phyloP scores from a whole-genome alignment of 148 eudicot species.

The Rhododendron kiyosumense region DNA sequence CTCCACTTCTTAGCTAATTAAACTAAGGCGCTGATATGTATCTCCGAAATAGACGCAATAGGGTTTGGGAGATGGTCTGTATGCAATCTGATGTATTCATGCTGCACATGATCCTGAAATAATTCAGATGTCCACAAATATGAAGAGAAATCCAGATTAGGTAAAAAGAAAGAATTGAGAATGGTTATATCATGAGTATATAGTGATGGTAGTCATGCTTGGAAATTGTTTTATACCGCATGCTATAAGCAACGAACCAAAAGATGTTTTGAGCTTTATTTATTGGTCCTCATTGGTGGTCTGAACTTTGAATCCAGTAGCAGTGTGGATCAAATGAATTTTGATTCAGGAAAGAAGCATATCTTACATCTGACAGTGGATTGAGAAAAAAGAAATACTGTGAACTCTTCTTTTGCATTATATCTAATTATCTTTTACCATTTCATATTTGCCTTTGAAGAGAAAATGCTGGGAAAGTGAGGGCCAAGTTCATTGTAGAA shows the following conservation, averaged over 20 bases:
- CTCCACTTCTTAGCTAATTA: not conserved
- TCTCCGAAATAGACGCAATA: not conserved
- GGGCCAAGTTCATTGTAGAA: slow-evolving; percentile 63
- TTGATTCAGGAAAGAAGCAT: not conserved
- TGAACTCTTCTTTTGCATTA: not conserved
- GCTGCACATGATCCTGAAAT: not conserved
- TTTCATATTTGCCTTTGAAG: slow-evolving; percentile 26
- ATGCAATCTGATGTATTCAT: not conserved
- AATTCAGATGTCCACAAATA: not conserved
- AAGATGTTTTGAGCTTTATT: not conserved
- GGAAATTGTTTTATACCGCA: not conserved
- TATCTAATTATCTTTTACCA: not conserved
- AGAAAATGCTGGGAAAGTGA: slow-evolving; percentile 53
- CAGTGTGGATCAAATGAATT: not conserved
- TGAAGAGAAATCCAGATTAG: not conserved
- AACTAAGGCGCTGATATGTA: not conserved
- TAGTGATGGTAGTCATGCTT: not conserved
- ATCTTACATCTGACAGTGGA: not conserved
- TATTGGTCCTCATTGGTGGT: not conserved
- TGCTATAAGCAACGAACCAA: not conserved
- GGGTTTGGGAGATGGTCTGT: not conserved
- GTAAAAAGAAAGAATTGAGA: not conserved
- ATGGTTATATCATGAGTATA: not conserved
- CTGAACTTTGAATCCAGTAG: not conserved
- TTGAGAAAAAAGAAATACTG: not conserved